Conservation (phyloP, 805 yeast species). For the Cyberlindnera galapagoensis region DNA sequence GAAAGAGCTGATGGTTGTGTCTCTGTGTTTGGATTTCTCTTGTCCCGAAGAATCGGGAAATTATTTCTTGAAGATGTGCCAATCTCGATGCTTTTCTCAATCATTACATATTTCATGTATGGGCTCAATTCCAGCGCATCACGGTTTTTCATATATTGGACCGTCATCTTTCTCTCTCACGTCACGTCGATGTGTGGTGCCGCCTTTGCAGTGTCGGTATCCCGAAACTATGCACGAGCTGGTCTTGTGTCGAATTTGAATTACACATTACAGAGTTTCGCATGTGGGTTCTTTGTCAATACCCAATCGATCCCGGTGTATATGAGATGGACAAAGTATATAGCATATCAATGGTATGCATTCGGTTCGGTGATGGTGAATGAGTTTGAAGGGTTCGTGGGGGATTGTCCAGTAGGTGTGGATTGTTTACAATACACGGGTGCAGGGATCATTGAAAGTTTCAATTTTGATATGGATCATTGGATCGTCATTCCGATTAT, state of each 20-base stretch:
- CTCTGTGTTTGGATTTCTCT: conserved; percentile 57
- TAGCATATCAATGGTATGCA: conserved; percentile 72
- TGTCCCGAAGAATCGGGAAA: conserved; percentile 64
- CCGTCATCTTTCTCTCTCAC: conserved; percentile 49
- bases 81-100: conserved; percentile 51
- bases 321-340: conserved; percentile 77
- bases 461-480: conserved; percentile 50
- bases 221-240: conserved; percentile 22
- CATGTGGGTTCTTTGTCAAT: conserved; percentile 77
- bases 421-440: conserved; percentile 48
- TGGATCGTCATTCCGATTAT: conserved; percentile 67
- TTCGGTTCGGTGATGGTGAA: conserved; percentile 64
- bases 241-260: conserved; percentile 20
- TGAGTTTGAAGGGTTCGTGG: conserved; percentile 55
- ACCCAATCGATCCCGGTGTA: conserved; percentile 73
- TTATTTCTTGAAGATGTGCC: conserved; percentile 64
- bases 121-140: conserved; percentile 48
- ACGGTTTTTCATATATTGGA: conserved; percentile 56
- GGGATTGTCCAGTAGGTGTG: conserved; percentile 44
- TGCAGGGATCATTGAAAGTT: conserved; percentile 39
- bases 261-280: conserved; percentile 55
- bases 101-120: conserved; percentile 70
- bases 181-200: conserved; percentile 54
- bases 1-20: conserved; percentile 69
- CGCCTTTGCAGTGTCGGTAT: conserved; percentile 26